Percentiles rank a stretch among this genome's conserved stretches.
phyloP scores from a whole-genome alignment of 2,329 filamentous ascomycete species.

The Diaporthe vexans region DNA sequence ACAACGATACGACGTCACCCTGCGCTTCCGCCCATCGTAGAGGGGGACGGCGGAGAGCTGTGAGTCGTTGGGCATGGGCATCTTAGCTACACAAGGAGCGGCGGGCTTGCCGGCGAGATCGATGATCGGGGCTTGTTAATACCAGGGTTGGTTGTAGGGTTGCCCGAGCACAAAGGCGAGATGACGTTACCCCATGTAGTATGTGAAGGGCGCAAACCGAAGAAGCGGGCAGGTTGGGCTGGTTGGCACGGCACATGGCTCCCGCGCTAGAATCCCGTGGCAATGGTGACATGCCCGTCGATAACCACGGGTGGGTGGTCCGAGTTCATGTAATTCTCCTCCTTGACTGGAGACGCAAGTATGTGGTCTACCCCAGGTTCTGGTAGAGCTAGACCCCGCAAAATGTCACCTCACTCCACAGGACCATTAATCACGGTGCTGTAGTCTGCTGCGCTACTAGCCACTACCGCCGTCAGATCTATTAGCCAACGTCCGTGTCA shows the following conservation, averaged over 20 bases:
- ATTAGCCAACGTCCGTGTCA: not conserved
- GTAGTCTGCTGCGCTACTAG: not conserved
- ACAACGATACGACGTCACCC: constrained; percentile 37
- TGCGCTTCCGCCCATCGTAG: not conserved
- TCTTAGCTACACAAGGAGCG: constrained; percentile 27
- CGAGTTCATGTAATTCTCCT: not conserved
- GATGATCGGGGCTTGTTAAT: constrained; percentile 28
- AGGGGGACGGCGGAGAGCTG: constrained; percentile 27
- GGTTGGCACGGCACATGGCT: not conserved
- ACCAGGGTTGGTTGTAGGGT: not conserved
- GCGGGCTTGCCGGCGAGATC: not conserved
- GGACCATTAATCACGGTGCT: not conserved
- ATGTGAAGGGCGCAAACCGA: not conserved
- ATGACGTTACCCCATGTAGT: constrained; percentile 3
- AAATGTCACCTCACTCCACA: constrained; percentile 20
- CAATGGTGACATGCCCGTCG: not conserved
- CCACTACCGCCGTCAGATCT: not conserved
- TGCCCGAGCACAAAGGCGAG: not conserved
- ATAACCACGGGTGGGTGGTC: not conserved
- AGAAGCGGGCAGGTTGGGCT: no score
- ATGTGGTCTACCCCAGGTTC: not conserved
- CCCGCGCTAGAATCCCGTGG: not conserved
- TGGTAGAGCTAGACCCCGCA: constrained; percentile 11
- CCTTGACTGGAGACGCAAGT: not conserved
- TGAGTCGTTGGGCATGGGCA: constrained; percentile 29